Base-by-base conservation (phyloP, 371 early-diverging fungal species). In the Apophysomyces sp. region DNA sequence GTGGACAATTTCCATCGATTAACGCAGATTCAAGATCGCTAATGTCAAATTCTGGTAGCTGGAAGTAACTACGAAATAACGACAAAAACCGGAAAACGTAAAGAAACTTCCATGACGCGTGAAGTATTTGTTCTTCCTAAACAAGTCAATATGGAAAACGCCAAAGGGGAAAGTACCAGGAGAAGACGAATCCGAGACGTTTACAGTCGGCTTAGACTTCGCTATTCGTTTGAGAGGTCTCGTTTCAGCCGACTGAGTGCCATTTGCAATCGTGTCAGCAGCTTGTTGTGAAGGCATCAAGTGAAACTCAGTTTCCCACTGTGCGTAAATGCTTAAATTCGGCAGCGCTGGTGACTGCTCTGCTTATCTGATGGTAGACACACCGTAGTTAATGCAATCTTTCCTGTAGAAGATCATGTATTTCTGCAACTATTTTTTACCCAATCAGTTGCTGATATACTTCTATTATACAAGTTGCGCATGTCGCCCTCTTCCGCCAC, bases 61-160 rank as follows among this genome's bases (percentile, higher is more conserved):
- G n/a, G 7, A 59, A 34, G 27, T 32, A 31, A 30, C 21, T 27
- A 3, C 30, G 32, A 26, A 59, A 59, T 16, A 32, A 21, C 3
- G 49, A 21, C 5, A 59, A n/a, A 21, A 59, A 59, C 26, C 29
- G 51, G 26, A 51, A 59, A 15, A 59, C 26, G 18, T 59, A 49
- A 32, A 59, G 26, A 52, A 59, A 59, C 32, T 51, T 59, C 60
- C 60, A 59, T 5, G 60, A 59, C 18, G 52, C 31, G 15, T 52
- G 49, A 29, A 58, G n/a, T 12, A 58, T 28, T 27, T 58, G 21
- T 29, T 49, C 58, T 58, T n/a, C 28, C 11, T 29, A 53, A 27
- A 21, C 21, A n/a, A 44, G 21, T 44, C 49, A 44, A 21, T 44
- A 44, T 16, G 9, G 18, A 7, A 26, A 21, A 3, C 8, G 4